phyloP scores from a whole-genome alignment of 2,329 filamentous ascomycete species.

The Apiospora sp. region DNA sequence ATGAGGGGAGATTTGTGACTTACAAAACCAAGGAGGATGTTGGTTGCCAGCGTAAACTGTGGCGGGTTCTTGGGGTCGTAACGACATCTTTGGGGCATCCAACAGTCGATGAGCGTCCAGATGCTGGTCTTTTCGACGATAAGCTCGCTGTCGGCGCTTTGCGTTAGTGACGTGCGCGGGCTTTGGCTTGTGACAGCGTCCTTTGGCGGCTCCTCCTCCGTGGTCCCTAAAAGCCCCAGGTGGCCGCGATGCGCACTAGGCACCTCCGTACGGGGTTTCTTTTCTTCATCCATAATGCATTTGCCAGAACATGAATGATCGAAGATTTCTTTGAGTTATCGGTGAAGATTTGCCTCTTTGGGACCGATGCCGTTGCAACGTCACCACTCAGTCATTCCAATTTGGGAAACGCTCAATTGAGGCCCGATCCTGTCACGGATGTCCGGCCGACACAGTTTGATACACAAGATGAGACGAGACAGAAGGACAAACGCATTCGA shows the following conservation, averaged over 20 bases:
- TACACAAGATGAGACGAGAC: not conserved
- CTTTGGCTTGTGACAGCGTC: not conserved
- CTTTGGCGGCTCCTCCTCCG: not conserved
- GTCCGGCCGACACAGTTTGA: not conserved
- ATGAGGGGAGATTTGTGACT: constrained; percentile 25
- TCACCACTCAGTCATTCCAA: constrained; percentile 5
- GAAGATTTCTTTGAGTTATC: not conserved
- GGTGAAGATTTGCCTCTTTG: not conserved
- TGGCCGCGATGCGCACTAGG: not conserved
- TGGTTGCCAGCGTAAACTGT: constrained; percentile 71
- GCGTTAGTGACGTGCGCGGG: not conserved
- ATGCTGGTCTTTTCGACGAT: not conserved
- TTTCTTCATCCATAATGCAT: constrained; percentile 1
- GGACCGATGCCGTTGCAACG: not conserved
- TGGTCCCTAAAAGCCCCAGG: not conserved
- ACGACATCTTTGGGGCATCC: constrained; percentile 71
- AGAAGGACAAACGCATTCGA: not conserved
- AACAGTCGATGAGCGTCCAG: constrained; percentile 55
- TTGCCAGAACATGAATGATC: not conserved
- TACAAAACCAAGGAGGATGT: constrained; percentile 74
- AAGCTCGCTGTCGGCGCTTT: not conserved
- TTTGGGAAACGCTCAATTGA: not conserved
- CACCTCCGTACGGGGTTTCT: not conserved
- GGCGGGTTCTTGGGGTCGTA: constrained; percentile 73
- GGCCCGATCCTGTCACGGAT: constrained; percentile 13